Evolutionary conservation across 768 basidiomycete genomes (phyloP), one percentile per base, ranked within the genome.

Genomic region (Leucogyrophana mollusca): DNA sequence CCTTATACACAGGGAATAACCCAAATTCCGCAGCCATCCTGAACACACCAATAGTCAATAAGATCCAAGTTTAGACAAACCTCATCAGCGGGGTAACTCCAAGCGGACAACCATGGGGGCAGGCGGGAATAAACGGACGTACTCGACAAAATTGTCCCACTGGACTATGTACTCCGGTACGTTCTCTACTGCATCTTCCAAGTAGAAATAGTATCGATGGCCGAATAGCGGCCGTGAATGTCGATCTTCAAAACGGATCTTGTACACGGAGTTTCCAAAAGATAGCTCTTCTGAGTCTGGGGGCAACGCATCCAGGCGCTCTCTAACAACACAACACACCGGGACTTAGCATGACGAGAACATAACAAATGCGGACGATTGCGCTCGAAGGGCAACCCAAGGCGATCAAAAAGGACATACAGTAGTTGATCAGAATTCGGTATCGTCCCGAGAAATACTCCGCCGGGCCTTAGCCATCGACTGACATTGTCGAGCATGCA

Each of bases 161-260:
- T 82, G 78, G n/a, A 99, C 96, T 40, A 99, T 73, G 59, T 94
- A 99, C 65, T 99, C 96, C 4, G 95, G 94, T 16, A 97, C 95
- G 56, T 98, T 84, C 52, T 94, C 95, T 2, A 99, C 95, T 4
- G 96, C 96, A 58, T 98, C 96, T 60, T 83, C 72, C 20, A 99
- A 80, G 70, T 81, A 96, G 71, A 99, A 99, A 67, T 80, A 85
- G 63, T 99, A 99, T 43, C 88, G 84, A 65, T 97, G 90, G 2
- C 96, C 96, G 62, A 87, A 98, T 13, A 80, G 58, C 25, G 83
- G 77, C 52, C 73, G 70, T 53, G 76, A 69, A 40, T 73, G 71
- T 40, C 84, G 80, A 42, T 87, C 76, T 55, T 90, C 85, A 59
- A 98, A 98, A 42, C 80, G 81, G 59, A 99, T 87, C 53, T 74